These are phyloP conservation scores for Fusarium veterinarium DNA, from an alignment of 2,329 filamentous ascomycete genomes.

Conservation along the genomic window DNA sequence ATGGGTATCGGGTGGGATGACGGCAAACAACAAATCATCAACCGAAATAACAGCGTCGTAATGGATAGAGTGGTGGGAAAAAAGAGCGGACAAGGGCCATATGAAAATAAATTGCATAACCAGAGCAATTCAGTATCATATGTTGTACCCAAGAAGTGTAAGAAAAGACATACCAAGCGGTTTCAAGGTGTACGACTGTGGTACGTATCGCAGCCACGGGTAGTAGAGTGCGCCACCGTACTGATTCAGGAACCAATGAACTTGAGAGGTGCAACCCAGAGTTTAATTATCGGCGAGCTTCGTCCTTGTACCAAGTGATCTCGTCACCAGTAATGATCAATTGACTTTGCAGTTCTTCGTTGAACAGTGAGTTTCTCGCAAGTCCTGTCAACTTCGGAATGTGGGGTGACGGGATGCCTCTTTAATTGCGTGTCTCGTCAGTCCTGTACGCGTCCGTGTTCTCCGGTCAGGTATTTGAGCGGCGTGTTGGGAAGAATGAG, in stretches of 20 bases:
- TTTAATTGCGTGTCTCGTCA: conserved; percentile 14
- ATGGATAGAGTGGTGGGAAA: background rate
- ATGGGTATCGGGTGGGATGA: conserved; percentile 29
- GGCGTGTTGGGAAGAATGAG: conserved; percentile 24
- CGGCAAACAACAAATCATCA: conserved; percentile 11
- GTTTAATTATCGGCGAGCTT: conserved; percentile 37
- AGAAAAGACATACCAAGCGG: conserved; percentile 26
- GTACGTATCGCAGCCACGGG: conserved; percentile 41
- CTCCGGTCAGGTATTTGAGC: conserved; percentile 3
- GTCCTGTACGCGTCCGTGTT: conserved; percentile 5
- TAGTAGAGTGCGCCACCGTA: conserved; percentile 39
- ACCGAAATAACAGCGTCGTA: conserved; percentile 17
- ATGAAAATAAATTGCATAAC: background rate
- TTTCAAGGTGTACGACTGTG: conserved; percentile 21
- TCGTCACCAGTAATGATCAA: conserved; percentile 23
- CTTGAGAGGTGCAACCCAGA: conserved; percentile 22
- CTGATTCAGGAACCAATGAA: conserved; percentile 40
- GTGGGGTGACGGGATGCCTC: conserved; percentile 18
- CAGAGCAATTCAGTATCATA: background rate
- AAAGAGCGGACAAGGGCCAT: background rate
- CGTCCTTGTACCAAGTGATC: conserved; percentile 31
- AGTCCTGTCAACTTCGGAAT: conserved; percentile 8
- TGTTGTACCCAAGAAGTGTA: background rate
- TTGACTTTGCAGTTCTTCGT: conserved; percentile 9
- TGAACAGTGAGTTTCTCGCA: conserved; percentile 1